Percentiles rank a stretch among this genome's conserved stretches.
Conservation (phyloP, 345 rosid species). For the Citrus sinensis region DNA sequence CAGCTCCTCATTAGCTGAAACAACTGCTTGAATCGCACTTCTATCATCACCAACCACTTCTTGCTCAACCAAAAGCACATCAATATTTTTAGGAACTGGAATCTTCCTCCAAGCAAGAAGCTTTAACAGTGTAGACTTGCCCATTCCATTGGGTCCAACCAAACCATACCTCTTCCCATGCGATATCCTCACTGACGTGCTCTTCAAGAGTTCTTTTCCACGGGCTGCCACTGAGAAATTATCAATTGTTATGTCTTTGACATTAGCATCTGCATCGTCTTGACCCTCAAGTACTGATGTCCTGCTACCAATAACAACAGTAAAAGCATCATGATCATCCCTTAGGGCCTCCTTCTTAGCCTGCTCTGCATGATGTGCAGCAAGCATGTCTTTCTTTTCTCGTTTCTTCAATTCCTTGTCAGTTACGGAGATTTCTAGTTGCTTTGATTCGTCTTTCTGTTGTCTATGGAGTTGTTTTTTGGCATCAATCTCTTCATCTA, state of each 20-base stretch:
- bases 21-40: conserved; percentile 85
- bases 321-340: conserved; percentile 94
- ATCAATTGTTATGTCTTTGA: conserved; percentile 73
- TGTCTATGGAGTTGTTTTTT: conserved; percentile 32
- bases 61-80: conserved; percentile 91
- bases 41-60: conserved; percentile 92
- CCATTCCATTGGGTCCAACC: conserved; percentile 96
- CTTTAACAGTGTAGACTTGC: conserved; percentile 90
- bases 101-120: conserved; percentile 97
- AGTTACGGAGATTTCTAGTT: conserved; percentile 52
- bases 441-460: conserved; percentile 47
- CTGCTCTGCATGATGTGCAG: conserved; percentile 45
- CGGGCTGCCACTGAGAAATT: conserved; percentile 93
- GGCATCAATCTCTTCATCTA: conserved; percentile 41
- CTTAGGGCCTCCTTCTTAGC: conserved; percentile 80
- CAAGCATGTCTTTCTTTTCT: conserved; percentile 65
- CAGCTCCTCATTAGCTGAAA: conserved; percentile 84
- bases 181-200: conserved; percentile 81
- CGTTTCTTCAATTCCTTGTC: conserved; percentile 85
- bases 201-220: conserved; percentile 89
- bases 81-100: conserved; percentile 93
- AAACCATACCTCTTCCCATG: conserved; percentile 97
- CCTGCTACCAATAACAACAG: conserved; percentile 89
- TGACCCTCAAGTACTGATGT: conserved; percentile 87
- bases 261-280: conserved; percentile 86